phyloP scores from a whole-genome alignment of 352 stramenopile species.

The Globisporangium sylvaticum region DNA sequence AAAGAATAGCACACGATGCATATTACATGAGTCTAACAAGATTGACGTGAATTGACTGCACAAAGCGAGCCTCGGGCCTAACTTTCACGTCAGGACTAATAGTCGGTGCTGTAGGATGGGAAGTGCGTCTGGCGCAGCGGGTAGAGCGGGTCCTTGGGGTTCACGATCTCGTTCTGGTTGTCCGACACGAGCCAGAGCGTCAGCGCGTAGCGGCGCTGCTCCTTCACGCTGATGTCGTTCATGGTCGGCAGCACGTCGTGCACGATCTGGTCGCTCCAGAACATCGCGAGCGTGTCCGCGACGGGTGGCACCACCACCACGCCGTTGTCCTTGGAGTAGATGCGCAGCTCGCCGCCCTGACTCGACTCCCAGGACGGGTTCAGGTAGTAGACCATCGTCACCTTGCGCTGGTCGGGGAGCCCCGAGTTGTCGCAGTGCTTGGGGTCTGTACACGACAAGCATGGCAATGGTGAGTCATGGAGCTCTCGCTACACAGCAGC shows the following conservation, averaged over 20 bases:
- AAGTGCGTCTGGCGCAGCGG: slow-evolving; percentile 34
- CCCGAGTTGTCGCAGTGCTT: slow-evolving; percentile 55
- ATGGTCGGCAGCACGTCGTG: slow-evolving; percentile 76
- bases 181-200: slow-evolving; percentile 85
- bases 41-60: not conserved
- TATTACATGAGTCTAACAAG: not conserved
- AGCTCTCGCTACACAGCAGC: not conserved
- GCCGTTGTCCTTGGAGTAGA: slow-evolving; percentile 34
- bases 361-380: slow-evolving; percentile 58
- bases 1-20: not conserved
- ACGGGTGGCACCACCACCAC: slow-evolving; percentile 54
- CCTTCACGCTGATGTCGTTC: slow-evolving; percentile 23
- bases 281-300: slow-evolving; percentile 80
- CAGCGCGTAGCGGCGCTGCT: slow-evolving; percentile 63
- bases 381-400: slow-evolving; percentile 77
- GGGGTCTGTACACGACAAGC: slow-evolving; percentile 24
- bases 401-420: slow-evolving; percentile 46
- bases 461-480: not conserved
- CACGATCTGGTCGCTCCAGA: slow-evolving; percentile 84
- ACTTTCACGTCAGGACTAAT: slow-evolving; percentile 5
- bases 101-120: slow-evolving; percentile 17
- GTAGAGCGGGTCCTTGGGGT: slow-evolving; percentile 34
- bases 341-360: slow-evolving; percentile 51
- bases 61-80: not conserved
- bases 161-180: slow-evolving; percentile 44